These are phyloP conservation scores for Prinsepia uniflora DNA, from an alignment of 306 rosid genomes.

Conservation along the genomic window DNA sequence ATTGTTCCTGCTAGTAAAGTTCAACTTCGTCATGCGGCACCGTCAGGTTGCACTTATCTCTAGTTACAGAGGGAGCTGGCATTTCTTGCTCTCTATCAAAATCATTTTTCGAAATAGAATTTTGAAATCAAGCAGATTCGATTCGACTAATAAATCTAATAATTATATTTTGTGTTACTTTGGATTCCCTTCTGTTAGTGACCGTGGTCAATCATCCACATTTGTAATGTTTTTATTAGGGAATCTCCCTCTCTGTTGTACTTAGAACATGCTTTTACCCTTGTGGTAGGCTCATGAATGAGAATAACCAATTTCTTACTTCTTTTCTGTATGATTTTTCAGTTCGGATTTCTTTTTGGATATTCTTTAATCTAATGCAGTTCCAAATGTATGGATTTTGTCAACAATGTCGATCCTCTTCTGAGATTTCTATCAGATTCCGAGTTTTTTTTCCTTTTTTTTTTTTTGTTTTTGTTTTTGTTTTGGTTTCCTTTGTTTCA, in stretches of 20 bases:
- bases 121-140: background rate
- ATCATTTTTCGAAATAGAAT: background rate
- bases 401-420: background rate
- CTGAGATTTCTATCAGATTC: background rate
- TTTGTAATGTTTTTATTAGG: too few relatives aligned
- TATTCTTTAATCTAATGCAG: background rate
- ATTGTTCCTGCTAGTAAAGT: constrained; percentile 20
- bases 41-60: constrained; percentile 23
- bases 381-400: background rate
- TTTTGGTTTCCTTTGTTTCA: background rate
- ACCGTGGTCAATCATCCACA: too few relatives aligned
- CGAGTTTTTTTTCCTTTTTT: background rate
- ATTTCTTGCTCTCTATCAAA: background rate
- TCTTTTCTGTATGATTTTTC: background rate
- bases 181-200: too few relatives aligned
- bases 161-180: too few relatives aligned
- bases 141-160: background rate
- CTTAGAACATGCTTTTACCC: too few relatives aligned
- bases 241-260: too few relatives aligned
- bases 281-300: too few relatives aligned
- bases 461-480: too few relatives aligned
- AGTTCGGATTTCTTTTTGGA: background rate
- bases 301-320: too few relatives aligned
- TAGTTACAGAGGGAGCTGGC: background rate
- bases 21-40: constrained; percentile 25